phyloP scores from a whole-genome alignment of 495 filamentous ascomycete genomes.

The Poronia punctata region DNA sequence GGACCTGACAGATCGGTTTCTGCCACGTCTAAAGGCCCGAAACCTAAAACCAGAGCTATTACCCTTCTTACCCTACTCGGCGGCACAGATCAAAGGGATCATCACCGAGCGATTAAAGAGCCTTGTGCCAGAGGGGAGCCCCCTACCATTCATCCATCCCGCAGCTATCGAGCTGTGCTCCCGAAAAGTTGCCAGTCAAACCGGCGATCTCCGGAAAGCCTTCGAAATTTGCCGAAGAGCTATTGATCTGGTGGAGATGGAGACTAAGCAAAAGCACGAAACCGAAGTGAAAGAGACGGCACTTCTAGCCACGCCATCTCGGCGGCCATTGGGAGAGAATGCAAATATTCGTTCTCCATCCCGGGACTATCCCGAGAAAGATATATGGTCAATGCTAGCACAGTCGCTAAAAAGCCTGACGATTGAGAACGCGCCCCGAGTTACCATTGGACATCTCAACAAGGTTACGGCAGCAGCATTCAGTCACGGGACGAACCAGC shows the following conservation, averaged over 20 bases:
- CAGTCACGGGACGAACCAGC: constrained; percentile 72
- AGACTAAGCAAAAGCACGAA: constrained; percentile 62
- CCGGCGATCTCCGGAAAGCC: constrained; percentile 88
- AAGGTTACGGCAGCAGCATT: constrained; percentile 81
- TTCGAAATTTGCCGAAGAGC: constrained; percentile 90
- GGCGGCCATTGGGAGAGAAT: constrained; percentile 38
- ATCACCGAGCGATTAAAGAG: constrained; percentile 76
- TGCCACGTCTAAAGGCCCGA: constrained; percentile 87
- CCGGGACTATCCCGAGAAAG: constrained; percentile 34
- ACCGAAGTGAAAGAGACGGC: constrained; percentile 44
- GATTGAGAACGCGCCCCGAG: constrained; percentile 73
- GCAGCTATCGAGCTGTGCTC: constrained; percentile 88
- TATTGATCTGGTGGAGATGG: constrained; percentile 81
- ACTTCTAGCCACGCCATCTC: constrained; percentile 39
- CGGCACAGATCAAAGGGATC: constrained; percentile 78
- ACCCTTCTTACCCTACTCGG: constrained; percentile 88
- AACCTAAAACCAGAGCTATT: constrained; percentile 84
- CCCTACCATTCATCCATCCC: constrained; percentile 84
- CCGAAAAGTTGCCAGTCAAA: constrained; percentile 88
- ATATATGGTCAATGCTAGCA: constrained; percentile 25
- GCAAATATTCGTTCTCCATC: constrained; percentile 41
- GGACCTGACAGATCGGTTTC: constrained; percentile 89
- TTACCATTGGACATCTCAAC: constrained; percentile 82
- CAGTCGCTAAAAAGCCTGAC: constrained; percentile 55
- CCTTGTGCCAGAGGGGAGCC: constrained; percentile 54